Conservation (phyloP, 371 early-diverging fungal genomes). For the Haplosporangium sp. region DNA sequence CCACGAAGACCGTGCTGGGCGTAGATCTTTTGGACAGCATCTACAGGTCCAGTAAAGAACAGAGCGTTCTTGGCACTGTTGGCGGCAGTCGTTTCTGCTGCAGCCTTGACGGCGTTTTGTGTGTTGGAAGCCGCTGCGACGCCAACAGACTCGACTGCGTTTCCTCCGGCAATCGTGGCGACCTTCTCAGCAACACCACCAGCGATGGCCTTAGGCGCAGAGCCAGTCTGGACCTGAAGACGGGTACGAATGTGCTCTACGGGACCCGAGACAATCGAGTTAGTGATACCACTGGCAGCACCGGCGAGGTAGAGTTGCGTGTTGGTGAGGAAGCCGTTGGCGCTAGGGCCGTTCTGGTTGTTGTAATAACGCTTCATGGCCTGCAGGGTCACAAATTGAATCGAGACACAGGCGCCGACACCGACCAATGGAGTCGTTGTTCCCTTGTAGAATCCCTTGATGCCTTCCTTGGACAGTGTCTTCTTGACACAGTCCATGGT, state of each 20-base stretch:
- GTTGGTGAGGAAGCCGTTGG: slow-evolving; percentile 61
- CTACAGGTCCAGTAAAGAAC: slow-evolving; percentile 74
- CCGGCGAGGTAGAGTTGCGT: slow-evolving; percentile 83
- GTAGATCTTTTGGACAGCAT: slow-evolving; percentile 81
- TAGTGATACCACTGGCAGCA: slow-evolving; percentile 83
- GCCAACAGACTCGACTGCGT: slow-evolving; percentile 18
- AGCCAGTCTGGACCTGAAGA: slow-evolving; percentile 76
- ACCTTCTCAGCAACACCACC: slow-evolving; percentile 11
- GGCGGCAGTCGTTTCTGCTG: slow-evolving; percentile 25
- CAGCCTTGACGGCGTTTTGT: slow-evolving; percentile 34
- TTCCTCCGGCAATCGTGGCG: slow-evolving; percentile 2
- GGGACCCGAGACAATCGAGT: slow-evolving; percentile 84
- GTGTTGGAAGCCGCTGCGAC: slow-evolving; percentile 7
- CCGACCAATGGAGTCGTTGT: slow-evolving; percentile 83
- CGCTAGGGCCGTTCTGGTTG: slow-evolving; percentile 58
- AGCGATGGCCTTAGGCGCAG: slow-evolving; percentile 25
- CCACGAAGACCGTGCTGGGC: slow-evolving; percentile 75
- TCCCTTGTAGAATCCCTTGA: slow-evolving; percentile 83
- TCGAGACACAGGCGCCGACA: slow-evolving; percentile 84
- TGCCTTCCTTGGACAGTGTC: slow-evolving; percentile 78
- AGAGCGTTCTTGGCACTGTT: slow-evolving; percentile 31
- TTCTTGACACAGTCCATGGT: slow-evolving; percentile 82
- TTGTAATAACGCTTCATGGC: slow-evolving; percentile 78
- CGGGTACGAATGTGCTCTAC: slow-evolving; percentile 88
- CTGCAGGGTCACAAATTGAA: slow-evolving; percentile 82